Percentiles rank a stretch among this genome's conserved stretches.
Conservation (phyloP, 805 yeast species). For the Hanseniaspora nectarophila region DNA sequence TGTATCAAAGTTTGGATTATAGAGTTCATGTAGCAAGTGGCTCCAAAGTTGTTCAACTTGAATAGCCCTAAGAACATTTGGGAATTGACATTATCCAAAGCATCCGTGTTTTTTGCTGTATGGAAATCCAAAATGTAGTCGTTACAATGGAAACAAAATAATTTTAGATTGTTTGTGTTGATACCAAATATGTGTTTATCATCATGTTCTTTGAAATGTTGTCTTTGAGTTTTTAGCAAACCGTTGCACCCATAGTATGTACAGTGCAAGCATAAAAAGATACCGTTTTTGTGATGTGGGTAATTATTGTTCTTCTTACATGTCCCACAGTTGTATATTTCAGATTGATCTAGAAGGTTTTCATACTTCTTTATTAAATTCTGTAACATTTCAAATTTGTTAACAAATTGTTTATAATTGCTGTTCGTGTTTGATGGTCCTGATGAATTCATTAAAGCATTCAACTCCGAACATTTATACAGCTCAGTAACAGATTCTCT, state of each 20-base stretch:
- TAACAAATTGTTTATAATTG: slow-evolving; percentile 7
- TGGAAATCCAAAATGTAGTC: slow-evolving; percentile 54
- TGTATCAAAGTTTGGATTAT: slow-evolving; percentile 82
- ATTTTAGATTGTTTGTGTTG: slow-evolving; percentile 52
- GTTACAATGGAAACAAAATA: slow-evolving; percentile 71
- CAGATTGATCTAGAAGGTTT: slow-evolving; percentile 1
- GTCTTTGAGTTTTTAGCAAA: slow-evolving; percentile 36
- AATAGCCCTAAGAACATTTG: slow-evolving; percentile 19
- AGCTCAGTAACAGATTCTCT: not conserved
- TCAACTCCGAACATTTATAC: slow-evolving; percentile 8
- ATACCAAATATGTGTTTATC: slow-evolving; percentile 48
- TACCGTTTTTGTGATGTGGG: slow-evolving; percentile 7
- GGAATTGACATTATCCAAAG: slow-evolving; percentile 23
- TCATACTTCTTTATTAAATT: slow-evolving; percentile 8
- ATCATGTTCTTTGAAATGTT: slow-evolving; percentile 32
- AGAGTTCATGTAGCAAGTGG: slow-evolving; percentile 94
- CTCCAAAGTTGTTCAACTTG: slow-evolving; percentile 43
- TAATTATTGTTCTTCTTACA: slow-evolving; percentile 8
- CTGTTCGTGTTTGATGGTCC: not conserved
- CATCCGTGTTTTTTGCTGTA: slow-evolving; percentile 26
- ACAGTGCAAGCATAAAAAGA: slow-evolving; percentile 62
- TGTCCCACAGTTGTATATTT: slow-evolving; percentile 7
- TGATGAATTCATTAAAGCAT: not conserved
- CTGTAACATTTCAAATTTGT: slow-evolving; percentile 14
- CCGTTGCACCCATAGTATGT: slow-evolving; percentile 63